Percentiles rank a stretch among this genome's conserved stretches.
These are phyloP conservation scores for Suillus bovinus DNA, from an alignment of 768 basidiomycete genomes.

Conservation along the genomic window DNA sequence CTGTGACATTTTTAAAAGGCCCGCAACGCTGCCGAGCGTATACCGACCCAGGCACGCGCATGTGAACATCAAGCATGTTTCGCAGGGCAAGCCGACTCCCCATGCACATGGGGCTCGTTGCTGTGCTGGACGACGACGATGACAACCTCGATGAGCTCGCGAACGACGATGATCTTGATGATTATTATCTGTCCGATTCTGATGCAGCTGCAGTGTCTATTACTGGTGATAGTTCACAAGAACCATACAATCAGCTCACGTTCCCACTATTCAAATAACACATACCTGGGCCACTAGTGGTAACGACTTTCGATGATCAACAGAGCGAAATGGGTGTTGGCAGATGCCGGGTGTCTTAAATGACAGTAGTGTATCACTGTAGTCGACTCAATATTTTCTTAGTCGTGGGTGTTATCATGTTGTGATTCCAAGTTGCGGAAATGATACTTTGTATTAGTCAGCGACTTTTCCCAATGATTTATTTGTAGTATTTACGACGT, in stretches of 20 bases:
- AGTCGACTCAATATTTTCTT: too few relatives aligned
- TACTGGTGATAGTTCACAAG: slow-evolving; percentile 8
- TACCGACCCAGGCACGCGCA: not conserved
- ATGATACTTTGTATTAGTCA: not conserved
- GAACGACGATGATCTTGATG: too few relatives aligned
- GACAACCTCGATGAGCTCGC: too few relatives aligned
- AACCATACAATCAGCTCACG: slow-evolving; percentile 13
- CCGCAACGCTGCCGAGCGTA: not conserved
- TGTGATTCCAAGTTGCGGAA: too few relatives aligned
- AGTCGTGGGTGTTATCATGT: too few relatives aligned
- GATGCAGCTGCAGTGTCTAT: not conserved
- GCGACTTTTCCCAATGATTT: not conserved
- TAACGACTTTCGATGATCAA: too few relatives aligned
- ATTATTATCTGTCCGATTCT: too few relatives aligned
- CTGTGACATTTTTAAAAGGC: not conserved
- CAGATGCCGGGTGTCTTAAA: too few relatives aligned
- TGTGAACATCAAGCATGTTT: not conserved
- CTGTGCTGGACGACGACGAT: not conserved
- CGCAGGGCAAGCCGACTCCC: not conserved
- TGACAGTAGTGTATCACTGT: too few relatives aligned
- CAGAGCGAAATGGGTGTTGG: too few relatives aligned
- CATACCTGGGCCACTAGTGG: too few relatives aligned
- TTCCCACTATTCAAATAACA: too few relatives aligned
- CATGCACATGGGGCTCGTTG: not conserved
- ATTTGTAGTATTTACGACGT: not conserved